A percentile compares a stretch with the other conserved stretches of the same genome.
Conservation (phyloP, 1,139 yeast species). For the Pichia sp. region DNA sequence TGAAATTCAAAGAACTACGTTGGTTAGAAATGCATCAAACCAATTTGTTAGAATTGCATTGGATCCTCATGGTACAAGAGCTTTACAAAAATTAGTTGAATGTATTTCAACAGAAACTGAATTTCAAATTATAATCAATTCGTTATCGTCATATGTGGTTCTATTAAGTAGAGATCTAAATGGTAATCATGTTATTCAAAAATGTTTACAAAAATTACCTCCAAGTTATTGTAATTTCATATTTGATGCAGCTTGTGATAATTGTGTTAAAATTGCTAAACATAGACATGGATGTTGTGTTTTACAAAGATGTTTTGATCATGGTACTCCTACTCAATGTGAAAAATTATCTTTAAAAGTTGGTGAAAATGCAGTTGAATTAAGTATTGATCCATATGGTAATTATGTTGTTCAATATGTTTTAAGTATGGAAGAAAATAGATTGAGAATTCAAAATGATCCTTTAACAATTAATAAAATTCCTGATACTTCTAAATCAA, state of each 20-base stretch:
- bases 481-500: conserved; percentile 34
- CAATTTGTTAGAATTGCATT: conserved; percentile 64
- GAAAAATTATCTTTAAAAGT: conserved; percentile 46
- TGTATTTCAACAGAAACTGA: conserved; percentile 57
- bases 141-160: conserved; percentile 71
- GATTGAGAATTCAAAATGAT: conserved; percentile 26
- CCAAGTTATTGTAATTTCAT: conserved; percentile 73
- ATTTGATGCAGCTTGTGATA: conserved; percentile 74
- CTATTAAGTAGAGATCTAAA: conserved; percentile 80
- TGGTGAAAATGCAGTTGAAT: conserved; percentile 53
- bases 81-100: conserved; percentile 81
- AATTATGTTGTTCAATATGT: conserved; percentile 94
- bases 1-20: conserved; percentile 58
- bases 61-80: conserved; percentile 94
- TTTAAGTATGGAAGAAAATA: conserved; percentile 45
- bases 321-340: conserved; percentile 65
- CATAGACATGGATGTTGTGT: conserved; percentile 99
- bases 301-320: conserved; percentile 84
- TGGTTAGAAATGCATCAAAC: conserved; percentile 69
- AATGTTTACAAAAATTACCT: conserved; percentile 71
- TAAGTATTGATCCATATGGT: conserved; percentile 92
- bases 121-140: conserved; percentile 44
- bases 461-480: conserved; percentile 31
- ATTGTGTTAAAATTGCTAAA: conserved; percentile 79
- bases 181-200: conserved; percentile 95